Conservation (phyloP, 2,329 filamentous ascomycete species). For the Gaeumannomyces sp. region DNA sequence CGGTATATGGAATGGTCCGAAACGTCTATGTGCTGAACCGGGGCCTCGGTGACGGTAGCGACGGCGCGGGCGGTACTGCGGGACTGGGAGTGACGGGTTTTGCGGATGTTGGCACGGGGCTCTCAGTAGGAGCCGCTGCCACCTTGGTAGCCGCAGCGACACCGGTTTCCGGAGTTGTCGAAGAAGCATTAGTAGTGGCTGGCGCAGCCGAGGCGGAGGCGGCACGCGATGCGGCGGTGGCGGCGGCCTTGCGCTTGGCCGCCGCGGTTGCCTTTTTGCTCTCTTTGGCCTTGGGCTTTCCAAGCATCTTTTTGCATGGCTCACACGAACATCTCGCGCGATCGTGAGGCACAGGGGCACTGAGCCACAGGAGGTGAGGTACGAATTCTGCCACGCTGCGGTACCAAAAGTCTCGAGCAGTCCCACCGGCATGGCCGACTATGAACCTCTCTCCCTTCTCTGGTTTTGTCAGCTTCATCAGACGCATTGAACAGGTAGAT, state of each 20-base stretch:
- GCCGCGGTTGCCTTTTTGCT: background rate
- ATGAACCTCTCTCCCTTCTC: slow-evolving; percentile 64
- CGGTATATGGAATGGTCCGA: slow-evolving; percentile 21
- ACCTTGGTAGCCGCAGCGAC: background rate
- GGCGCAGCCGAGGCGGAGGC: background rate
- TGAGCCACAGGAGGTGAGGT: slow-evolving; percentile 47
- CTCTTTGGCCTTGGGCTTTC: slow-evolving; percentile 13
- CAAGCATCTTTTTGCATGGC: slow-evolving; percentile 32
- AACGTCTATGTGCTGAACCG: background rate
- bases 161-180: background rate
- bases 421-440: slow-evolving; percentile 17
- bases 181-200: background rate
- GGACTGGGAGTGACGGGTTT: slow-evolving; percentile 1
- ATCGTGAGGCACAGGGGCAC: slow-evolving; percentile 35
- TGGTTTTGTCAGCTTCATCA: background rate
- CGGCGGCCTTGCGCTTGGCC: slow-evolving; percentile 4
- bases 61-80: background rate
- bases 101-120: slow-evolving; percentile 7
- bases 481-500: too few species aligned
- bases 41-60: background rate
- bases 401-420: slow-evolving; percentile 24
- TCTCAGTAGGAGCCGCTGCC: slow-evolving; percentile 8
- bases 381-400: slow-evolving; percentile 49
- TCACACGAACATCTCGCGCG: slow-evolving; percentile 45
- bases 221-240: background rate